Base-by-base conservation (phyloP, 1,139 yeast species). In the Suhomyces guaymorum region DNA sequence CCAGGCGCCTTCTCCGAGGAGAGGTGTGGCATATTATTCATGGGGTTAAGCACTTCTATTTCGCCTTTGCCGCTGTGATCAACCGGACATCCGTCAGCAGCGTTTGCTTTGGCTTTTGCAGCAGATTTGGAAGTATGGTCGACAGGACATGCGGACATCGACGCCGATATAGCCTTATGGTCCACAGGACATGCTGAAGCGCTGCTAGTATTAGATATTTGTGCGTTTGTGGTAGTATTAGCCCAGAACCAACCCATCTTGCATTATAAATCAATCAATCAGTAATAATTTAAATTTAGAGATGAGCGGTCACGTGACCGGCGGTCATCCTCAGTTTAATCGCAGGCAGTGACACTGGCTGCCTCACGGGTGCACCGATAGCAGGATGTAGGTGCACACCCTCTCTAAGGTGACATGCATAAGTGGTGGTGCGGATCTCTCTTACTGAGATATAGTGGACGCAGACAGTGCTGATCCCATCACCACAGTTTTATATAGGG, bases 241-340 rank as follows among this genome's bases (percentile, higher is more conserved):
- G 87, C 82, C 92, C 92, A 84, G 59, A 84, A 83, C 88, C 89
- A 82, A 48, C 95, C 95, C 95, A 86, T 84, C 8, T 48, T 29
- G 29, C 4, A 10, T 26, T n/a, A n/a, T n/a, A n/a, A n/a, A n/a
- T n/a, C n/a, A n/a, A n/a, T n/a, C n/a, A n/a, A n/a, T 21, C 25
- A 14, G 24, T 13, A 17, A 23, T 20, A 13, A 27, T 23, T 22
- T 27, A 23, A 27, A 18, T 18, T 18, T 7, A 7, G 26, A 24
- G 12, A 24, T 10, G 2, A 16, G 7, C 1, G 25, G 33, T 30
- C 28, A 30, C 33, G 33, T 30, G 23, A 20, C 12, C 25, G 8
- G 19, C 19, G 19, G 19, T 17, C 19, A 17, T 17, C 19, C 19
- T n/a, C n/a, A n/a, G n/a, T n/a, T n/a, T n/a, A n/a, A n/a, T n/a